Evolutionary conservation across 2,329 filamentous ascomycete species (phyloP).

Genomic region (Pseudocercospora eumusae): DNA sequence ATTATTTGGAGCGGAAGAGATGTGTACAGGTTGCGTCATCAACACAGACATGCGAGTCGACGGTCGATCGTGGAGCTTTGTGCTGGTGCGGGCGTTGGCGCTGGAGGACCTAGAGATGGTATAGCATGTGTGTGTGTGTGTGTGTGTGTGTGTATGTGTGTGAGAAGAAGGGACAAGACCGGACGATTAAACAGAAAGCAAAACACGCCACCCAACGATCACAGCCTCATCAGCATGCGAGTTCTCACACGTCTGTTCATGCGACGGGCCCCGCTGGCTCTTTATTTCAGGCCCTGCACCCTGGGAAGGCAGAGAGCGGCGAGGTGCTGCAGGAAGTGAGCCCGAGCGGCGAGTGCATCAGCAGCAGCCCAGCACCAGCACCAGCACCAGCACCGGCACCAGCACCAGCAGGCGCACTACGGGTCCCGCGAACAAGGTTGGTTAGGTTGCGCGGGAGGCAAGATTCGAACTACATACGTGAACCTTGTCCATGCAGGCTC

Average conservation of each 20-base stretch:
- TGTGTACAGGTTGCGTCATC: constrained; percentile 23
- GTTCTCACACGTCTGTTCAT: background rate
- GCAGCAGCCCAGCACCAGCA: no score
- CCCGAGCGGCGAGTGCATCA: background rate
- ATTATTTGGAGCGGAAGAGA: constrained; percentile 18
- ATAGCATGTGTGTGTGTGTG: background rate
- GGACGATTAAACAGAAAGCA: constrained; percentile 20
- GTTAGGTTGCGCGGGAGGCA: constrained; percentile 6
- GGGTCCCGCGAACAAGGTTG: constrained; percentile 3
- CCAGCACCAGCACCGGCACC: no score
- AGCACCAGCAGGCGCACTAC: background rate
- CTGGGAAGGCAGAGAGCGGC: background rate
- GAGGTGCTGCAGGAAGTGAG: constrained; percentile 7
- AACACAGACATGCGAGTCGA: constrained; percentile 26
- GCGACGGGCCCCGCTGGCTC: constrained; percentile 11
- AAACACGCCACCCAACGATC: constrained; percentile 26
- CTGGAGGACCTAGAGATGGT: background rate
- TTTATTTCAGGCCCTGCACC: constrained; percentile 11
- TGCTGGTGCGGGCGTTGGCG: constrained; percentile 5
- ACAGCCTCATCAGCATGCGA: constrained; percentile 15
- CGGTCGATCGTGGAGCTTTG: background rate
- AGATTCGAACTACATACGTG: constrained; percentile 7
- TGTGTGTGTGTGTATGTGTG: background rate
- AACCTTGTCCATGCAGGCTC: constrained; percentile 1
- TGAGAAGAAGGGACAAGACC: constrained; percentile 5